Conservation (phyloP, 768 basidiomycete species). For the Amanita pallidorosea region DNA sequence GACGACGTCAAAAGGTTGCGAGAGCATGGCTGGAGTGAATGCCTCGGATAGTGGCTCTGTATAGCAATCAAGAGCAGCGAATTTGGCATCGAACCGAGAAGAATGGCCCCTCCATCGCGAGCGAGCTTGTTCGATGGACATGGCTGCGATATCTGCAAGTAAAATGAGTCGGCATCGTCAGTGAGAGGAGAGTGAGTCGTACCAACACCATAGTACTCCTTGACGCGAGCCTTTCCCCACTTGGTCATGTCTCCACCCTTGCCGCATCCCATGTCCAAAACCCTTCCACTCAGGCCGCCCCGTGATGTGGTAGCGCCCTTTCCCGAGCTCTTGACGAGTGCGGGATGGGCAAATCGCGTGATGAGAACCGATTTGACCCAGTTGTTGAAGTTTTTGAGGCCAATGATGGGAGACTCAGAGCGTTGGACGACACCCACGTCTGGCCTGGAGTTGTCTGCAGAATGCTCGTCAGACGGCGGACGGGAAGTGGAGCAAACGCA, state of each 20-base stretch:
- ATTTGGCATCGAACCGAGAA: constrained; percentile 64
- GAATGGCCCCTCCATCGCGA: constrained; percentile 49
- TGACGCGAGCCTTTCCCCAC: constrained; percentile 82
- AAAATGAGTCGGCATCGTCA: constrained; percentile 4
- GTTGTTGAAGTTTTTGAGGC: constrained; percentile 97
- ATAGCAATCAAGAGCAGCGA: constrained; percentile 87
- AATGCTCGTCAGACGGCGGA: background rate
- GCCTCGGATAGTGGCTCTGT: constrained; percentile 55
- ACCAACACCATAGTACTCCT: constrained; percentile 79
- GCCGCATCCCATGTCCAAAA: constrained; percentile 97
- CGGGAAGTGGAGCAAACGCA: constrained; percentile 24
- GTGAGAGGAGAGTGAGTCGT: constrained; percentile 8
- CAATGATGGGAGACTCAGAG: constrained; percentile 86
- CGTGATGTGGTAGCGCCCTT: constrained; percentile 15
- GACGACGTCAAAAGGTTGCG: constrained; percentile 81
- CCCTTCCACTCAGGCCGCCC: constrained; percentile 43
- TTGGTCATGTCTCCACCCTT: constrained; percentile 97
- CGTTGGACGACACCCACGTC: constrained; percentile 84
- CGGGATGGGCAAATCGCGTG: constrained; percentile 75
- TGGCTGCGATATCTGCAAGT: constrained; percentile 72
- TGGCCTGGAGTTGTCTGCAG: constrained; percentile 81
- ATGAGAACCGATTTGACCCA: constrained; percentile 99
- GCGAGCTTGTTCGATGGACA: constrained; percentile 86
- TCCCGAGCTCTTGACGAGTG: constrained; percentile 32
- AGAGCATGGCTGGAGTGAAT: constrained; percentile 52